phyloP scores from a whole-genome alignment of 768 basidiomycete genomes.

The Podaxis mareebaensis region DNA sequence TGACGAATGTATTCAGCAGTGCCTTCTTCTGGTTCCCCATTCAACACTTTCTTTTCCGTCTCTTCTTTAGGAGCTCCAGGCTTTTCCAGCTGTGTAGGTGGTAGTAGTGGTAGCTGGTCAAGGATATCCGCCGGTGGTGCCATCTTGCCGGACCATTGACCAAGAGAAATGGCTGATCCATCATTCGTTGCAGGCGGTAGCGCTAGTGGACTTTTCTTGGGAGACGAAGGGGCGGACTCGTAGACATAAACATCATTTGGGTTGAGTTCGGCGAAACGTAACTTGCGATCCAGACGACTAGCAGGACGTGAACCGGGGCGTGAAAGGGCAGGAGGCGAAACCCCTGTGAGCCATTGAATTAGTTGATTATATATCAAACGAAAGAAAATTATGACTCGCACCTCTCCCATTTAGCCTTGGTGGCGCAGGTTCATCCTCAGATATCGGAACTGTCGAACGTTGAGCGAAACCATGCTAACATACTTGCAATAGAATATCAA shows the following conservation, averaged over 20 bases:
- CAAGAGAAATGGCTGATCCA: conserved; percentile 41
- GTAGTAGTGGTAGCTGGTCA: not conserved
- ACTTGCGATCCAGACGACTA: conserved; percentile 52
- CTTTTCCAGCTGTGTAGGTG: not conserved
- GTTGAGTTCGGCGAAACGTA: conserved; percentile 77
- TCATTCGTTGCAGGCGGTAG: conserved; percentile 50
- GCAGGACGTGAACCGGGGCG: conserved; percentile 57
- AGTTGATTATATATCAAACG: not conserved
- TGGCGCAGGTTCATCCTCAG: conserved; percentile 17
- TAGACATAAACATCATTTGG: conserved; percentile 81
- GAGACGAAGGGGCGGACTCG: conserved; percentile 79
- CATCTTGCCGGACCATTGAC: conserved; percentile 34
- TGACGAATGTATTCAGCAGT: conserved; percentile 82
- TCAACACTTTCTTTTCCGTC: not conserved
- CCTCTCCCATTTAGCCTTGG: conserved; percentile 15
- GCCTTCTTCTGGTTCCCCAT: conserved; percentile 53
- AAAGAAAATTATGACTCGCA: not conserved
- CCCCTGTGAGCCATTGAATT: conserved; percentile 19
- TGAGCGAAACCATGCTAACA: not conserved
- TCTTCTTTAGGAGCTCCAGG: conserved; percentile 4
- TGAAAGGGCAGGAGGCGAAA: conserved; percentile 46
- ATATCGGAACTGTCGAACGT: conserved; percentile 20
- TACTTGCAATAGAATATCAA: not conserved
- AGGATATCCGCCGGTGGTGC: conserved; percentile 8
- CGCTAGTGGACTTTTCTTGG: conserved; percentile 58